Evolutionary conservation across 73 alveolate genomes (phyloP).

Genomic region (Paraurostyla sp.): DNA sequence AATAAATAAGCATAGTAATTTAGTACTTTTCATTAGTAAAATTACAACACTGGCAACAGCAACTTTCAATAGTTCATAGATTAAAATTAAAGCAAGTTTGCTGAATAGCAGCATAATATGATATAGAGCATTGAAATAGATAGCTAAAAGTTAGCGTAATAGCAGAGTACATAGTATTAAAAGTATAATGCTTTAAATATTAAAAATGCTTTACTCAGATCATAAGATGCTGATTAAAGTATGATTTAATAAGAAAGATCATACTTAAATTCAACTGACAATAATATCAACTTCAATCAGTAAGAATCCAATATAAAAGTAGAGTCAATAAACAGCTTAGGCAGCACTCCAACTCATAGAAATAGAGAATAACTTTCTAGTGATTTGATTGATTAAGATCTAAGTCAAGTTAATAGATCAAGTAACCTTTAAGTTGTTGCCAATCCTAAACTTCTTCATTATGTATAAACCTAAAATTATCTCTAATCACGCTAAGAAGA

Average conservation of each 20-base stretch:
- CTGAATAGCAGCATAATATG: neutral
- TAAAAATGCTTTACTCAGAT: too few relatives aligned
- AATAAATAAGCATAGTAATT: neutral
- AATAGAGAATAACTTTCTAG: slow-evolving; percentile 1
- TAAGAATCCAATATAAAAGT: too few relatives aligned
- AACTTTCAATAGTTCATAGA: neutral
- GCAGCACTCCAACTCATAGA: slow-evolving; percentile 52
- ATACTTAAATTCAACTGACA: too few relatives aligned
- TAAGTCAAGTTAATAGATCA: too few relatives aligned
- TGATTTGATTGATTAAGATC: neutral
- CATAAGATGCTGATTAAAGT: too few relatives aligned
- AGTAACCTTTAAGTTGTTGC: too few relatives aligned
- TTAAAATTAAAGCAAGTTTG: neutral
- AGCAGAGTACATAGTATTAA: too few relatives aligned
- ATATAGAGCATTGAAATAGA: neutral
- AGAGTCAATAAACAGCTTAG: neutral
- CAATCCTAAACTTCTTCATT: neutral
- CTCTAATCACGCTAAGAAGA: neutral
- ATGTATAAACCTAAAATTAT: neutral
- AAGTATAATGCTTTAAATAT: too few relatives aligned
- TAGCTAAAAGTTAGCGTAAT: too few relatives aligned
- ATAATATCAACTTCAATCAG: too few relatives aligned
- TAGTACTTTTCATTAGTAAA: neutral
- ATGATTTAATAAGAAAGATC: too few relatives aligned
- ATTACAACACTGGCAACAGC: slow-evolving; percentile 6